These are phyloP conservation scores for Casuarina glauca DNA, from an alignment of 306 rosid species.

Conservation along the genomic window DNA sequence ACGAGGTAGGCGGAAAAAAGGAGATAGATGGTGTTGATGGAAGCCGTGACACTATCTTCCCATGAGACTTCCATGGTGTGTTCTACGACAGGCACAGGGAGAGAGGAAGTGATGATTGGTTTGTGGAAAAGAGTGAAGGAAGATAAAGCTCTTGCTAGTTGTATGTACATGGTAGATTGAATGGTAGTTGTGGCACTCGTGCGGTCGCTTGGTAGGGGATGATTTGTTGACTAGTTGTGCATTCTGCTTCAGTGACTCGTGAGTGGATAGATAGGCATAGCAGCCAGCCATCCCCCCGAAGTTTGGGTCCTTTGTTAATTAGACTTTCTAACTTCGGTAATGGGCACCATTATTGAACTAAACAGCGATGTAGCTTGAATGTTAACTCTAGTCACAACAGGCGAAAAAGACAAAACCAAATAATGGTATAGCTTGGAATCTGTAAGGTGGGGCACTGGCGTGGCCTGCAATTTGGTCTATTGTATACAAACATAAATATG, in stretches of 20 bases:
- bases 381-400: not conserved
- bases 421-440: not conserved
- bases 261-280: not conserved
- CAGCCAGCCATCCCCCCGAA: constrained; percentile 5
- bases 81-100: not conserved
- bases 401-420: not conserved
- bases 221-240: constrained; percentile 40
- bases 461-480: not conserved
- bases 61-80: constrained; percentile 56
- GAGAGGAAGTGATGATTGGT: not conserved
- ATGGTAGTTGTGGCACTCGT: constrained; percentile 34
- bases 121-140: not conserved
- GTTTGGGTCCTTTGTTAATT: not conserved
- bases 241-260: constrained; percentile 32
- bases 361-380: not conserved
- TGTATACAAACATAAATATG: not conserved
- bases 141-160: constrained; percentile 3
- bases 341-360: no score
- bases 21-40: constrained; percentile 73
- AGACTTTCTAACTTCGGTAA: no score
- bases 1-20: constrained; percentile 80
- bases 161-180: constrained; percentile 31
- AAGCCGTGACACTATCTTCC: constrained; percentile 63
- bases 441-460: not conserved
- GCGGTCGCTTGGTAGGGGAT: constrained; percentile 6